phyloP scores from a whole-genome alignment of 2,329 filamentous ascomycete genomes.

The Neonectria punicea region DNA sequence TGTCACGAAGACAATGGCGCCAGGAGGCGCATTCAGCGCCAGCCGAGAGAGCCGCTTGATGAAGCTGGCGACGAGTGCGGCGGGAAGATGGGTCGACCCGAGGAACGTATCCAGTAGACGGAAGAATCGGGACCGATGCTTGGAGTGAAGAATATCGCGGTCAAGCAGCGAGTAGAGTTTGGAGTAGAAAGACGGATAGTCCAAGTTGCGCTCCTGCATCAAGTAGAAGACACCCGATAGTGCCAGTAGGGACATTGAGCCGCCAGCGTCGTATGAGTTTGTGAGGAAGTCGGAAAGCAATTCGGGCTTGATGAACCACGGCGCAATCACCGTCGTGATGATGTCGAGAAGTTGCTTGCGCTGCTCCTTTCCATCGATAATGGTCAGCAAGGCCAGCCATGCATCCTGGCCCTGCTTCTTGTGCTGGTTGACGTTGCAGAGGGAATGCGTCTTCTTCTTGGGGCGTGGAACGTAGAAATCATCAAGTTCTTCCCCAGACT shows the following conservation, averaged over 20 bases:
- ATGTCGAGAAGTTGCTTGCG: constrained; percentile 81
- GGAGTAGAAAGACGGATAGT: constrained; percentile 93
- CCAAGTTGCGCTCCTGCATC: constrained; percentile 91
- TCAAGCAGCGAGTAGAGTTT: constrained; percentile 96
- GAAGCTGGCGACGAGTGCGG: constrained; percentile 91
- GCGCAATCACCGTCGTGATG: constrained; percentile 81
- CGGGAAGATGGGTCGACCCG: constrained; percentile 90
- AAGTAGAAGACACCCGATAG: constrained; percentile 95
- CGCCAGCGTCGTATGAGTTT: constrained; percentile 89
- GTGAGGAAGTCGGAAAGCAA: constrained; percentile 95
- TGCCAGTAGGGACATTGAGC: constrained; percentile 86
- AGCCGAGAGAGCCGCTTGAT: constrained; percentile 91
- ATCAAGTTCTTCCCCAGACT: constrained; percentile 71
- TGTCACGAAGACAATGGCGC: constrained; percentile 86
- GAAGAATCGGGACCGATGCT: constrained; percentile 93
- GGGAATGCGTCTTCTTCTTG: constrained; percentile 72
- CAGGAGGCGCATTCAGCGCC: constrained; percentile 87
- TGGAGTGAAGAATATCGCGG: constrained; percentile 87
- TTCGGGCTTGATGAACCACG: constrained; percentile 90
- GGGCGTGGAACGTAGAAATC: constrained; percentile 75
- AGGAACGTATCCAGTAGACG: constrained; percentile 92
- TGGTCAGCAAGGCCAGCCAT: constrained; percentile 82
- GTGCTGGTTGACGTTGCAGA: constrained; percentile 75
- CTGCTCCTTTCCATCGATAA: constrained; percentile 75
- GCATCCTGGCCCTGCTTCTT: constrained; percentile 86